Base-by-base conservation (phyloP, 108 stramenopile genomes). In the Asterionellopsis glacialis region DNA sequence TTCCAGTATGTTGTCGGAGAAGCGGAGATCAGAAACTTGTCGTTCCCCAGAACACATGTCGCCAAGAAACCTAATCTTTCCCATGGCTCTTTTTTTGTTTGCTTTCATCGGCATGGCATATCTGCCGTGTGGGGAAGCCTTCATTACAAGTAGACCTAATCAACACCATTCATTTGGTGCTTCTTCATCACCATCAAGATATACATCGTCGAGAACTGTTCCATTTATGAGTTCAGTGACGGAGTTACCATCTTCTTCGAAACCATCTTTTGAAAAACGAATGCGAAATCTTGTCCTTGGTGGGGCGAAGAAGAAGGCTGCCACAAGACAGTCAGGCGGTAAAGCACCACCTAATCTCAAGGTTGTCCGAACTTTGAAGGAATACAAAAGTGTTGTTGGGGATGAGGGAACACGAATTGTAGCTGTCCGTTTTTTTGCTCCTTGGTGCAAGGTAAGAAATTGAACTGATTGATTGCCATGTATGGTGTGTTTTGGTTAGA, bases 391-490 rank as follows among this genome's bases (percentile, higher is more conserved):
- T 1, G 63, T 50, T 14, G 69, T 85, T 15, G 80, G 74, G n/a
- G 68, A 69, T 22, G 81, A 80, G 25, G 55, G 61, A 43, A 63
- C 67, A 21, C 47, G 44, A 13, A 69, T 85, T 49, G 75, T 85
- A 27, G 84, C 79, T 1, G 84, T 75, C 18, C 45, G 84, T 41
- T 85, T 85, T 67, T 74, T 70, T 60, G 84, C 84, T 7, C 69
- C 84, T 16, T 85, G 78, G 77, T 85, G 83, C 65, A 84, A 77
- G 75, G 81, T 83, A 76, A 68, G 81, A 42, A 28, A n/a, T n/a
- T n/a, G 7, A 33, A 33, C 2, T 33, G 33, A 33, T 33, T 33
- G 33, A 33, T 33, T 21, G 9, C 27, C 1, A 14, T 59, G 23
- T 9, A n/a, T 18, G 28, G 27, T 19, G 16, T 26, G 57, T 41